Evolutionary conservation across 805 yeast species (phyloP).

Genomic region (Danielozyma ontarioensis): DNA sequence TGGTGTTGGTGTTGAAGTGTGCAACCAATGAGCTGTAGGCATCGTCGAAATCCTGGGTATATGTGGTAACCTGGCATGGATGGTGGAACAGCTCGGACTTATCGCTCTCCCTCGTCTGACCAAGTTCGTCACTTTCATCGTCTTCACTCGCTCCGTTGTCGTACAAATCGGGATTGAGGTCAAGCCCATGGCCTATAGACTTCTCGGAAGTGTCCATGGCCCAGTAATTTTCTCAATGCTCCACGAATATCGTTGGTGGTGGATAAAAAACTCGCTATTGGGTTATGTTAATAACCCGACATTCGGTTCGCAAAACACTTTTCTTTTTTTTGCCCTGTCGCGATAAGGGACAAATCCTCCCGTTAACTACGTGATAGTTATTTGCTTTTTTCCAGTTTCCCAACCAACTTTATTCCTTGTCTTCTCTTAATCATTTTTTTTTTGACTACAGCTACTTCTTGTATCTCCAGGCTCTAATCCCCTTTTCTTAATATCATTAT

Average conservation of each 20-base stretch:
- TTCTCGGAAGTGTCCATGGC: neutral
- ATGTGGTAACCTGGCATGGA: conserved; percentile 9
- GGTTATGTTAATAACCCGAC: too few relatives aligned
- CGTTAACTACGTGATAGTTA: too few relatives aligned
- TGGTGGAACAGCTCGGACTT: neutral
- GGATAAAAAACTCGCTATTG: too few relatives aligned
- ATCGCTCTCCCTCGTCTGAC: neutral
- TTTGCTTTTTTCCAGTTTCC: too few relatives aligned
- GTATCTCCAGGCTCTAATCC: too few relatives aligned
- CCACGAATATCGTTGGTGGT: too few relatives aligned
- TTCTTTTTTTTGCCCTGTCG: too few relatives aligned
- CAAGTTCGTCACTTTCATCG: conserved; percentile 3
- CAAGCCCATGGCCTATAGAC: conserved; percentile 19
- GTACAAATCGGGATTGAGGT: conserved; percentile 36
- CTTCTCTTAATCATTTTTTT: too few relatives aligned
- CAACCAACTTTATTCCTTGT: too few relatives aligned
- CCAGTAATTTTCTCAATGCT: neutral
- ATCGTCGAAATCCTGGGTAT: conserved; percentile 29
- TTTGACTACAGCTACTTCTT: too few relatives aligned
- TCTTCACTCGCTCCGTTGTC: conserved; percentile 22
- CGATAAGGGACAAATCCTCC: too few relatives aligned
- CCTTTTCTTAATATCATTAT: conserved; percentile 1
- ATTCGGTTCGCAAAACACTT: too few relatives aligned
- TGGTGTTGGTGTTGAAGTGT: conserved; percentile 7
- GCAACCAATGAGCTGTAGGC: conserved; percentile 12